phyloP scores from a whole-genome alignment of 805 yeast genomes.

The Lipomyces lipofer region DNA sequence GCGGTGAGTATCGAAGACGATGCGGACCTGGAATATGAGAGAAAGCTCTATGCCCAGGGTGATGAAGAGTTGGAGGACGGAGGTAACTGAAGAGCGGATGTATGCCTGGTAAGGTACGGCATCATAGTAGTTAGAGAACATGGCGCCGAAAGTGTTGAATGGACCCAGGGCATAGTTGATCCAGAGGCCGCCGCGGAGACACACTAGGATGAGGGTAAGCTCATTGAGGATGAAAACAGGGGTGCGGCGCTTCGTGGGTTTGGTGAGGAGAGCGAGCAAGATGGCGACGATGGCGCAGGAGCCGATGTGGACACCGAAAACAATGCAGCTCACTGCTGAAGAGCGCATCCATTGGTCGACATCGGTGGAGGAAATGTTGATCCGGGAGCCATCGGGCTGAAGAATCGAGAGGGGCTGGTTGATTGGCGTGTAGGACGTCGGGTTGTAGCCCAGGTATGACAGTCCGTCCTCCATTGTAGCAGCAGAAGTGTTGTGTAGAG shows the following conservation, averaged over 20 bases:
- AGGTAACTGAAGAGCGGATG: slow-evolving; percentile 59
- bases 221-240: slow-evolving; percentile 77
- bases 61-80: slow-evolving; percentile 59
- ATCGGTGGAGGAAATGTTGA: slow-evolving; percentile 4
- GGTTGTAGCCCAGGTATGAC: too few species aligned
- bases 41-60: slow-evolving; percentile 63
- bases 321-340: slow-evolving; percentile 8
- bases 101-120: slow-evolving; percentile 44
- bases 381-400: slow-evolving; percentile 5
- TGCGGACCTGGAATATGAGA: slow-evolving; percentile 67
- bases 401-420: slow-evolving; percentile 20
- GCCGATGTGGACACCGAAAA: slow-evolving; percentile 31
- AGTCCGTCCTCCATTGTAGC: too few species aligned
- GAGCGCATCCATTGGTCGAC: slow-evolving; percentile 18
- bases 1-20: slow-evolving; percentile 53
- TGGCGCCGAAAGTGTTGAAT: slow-evolving; percentile 50
- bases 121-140: slow-evolving; percentile 50
- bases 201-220: slow-evolving; percentile 53
- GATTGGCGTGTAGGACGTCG: slow-evolving; percentile 11
- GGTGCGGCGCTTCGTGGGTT: slow-evolving; percentile 51
- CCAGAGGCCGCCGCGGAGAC: slow-evolving; percentile 63
- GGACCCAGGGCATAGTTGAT: slow-evolving; percentile 56
- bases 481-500: too few species aligned
- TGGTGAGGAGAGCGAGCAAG: slow-evolving; percentile 44
- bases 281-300: slow-evolving; percentile 26